phyloP scores from a whole-genome alignment of 164 flowering plant genomes.

The Annona cherimola region DNA sequence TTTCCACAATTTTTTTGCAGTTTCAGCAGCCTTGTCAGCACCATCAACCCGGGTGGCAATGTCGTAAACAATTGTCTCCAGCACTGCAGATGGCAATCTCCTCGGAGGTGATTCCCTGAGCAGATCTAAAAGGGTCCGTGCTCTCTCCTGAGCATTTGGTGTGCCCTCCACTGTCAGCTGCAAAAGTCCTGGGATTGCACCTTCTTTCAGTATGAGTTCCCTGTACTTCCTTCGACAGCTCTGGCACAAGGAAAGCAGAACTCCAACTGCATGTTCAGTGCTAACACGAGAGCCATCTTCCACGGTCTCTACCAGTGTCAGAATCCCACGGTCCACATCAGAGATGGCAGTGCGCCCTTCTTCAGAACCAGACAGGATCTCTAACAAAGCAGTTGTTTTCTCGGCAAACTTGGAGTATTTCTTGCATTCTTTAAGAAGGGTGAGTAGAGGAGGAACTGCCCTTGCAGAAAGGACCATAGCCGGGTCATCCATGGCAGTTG shows the following conservation, averaged over 20 bases:
- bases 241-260: conserved; percentile 52
- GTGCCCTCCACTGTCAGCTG: conserved; percentile 72
- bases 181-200: conserved; percentile 78
- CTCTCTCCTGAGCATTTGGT: conserved; percentile 50
- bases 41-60: conserved; percentile 59
- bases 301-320: conserved; percentile 66
- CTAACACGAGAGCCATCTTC: conserved; percentile 75
- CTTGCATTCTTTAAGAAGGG: conserved; percentile 70
- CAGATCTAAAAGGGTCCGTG: conserved; percentile 56
- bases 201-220: conserved; percentile 71
- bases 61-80: conserved; percentile 60
- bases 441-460: conserved; percentile 58
- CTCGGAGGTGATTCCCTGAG: conserved; percentile 56
- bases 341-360: conserved; percentile 59
- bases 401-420: conserved; percentile 81
- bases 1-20: conserved; percentile 53
- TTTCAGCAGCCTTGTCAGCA: conserved; percentile 66
- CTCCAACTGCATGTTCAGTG: conserved; percentile 71
- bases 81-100: conserved; percentile 30
- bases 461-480: conserved; percentile 36
- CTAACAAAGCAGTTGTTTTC: conserved; percentile 66
- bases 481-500: conserved; percentile 37
- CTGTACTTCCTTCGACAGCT: conserved; percentile 57
- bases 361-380: conserved; percentile 44
- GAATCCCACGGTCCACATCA: conserved; percentile 44